Evolutionary conservation across 2,329 filamentous ascomycete species (phyloP).

Genomic region (Aspergillus niger): DNA sequence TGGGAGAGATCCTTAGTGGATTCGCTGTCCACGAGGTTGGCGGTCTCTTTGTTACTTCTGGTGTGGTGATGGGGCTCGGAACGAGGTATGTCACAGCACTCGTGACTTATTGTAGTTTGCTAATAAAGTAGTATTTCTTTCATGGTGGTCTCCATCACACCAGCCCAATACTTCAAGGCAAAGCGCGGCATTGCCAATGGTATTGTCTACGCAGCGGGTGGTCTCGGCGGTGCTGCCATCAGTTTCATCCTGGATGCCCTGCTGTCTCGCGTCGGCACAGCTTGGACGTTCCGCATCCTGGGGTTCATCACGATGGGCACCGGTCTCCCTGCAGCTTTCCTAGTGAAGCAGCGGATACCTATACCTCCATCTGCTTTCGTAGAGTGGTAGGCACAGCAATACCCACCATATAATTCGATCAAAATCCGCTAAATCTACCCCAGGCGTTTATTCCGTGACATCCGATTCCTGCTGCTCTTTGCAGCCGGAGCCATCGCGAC

Average conservation of each 20-base stretch:
- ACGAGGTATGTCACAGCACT: conserved; percentile 31
- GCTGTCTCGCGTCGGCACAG: conserved; percentile 39
- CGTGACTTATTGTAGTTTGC: not conserved
- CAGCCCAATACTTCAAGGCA: conserved; percentile 58
- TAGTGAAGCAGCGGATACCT: conserved; percentile 47
- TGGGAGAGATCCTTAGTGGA: conserved; percentile 52
- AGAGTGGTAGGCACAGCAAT: conserved; percentile 48
- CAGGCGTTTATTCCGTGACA: conserved; percentile 56
- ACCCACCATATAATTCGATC: too few species aligned
- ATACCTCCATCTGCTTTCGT: conserved; percentile 46
- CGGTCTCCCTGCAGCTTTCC: conserved; percentile 57
- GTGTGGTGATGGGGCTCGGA: conserved; percentile 52
- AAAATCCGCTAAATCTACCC: not conserved
- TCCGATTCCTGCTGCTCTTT: conserved; percentile 57
- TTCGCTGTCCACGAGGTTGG: conserved; percentile 50
- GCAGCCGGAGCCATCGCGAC: conserved; percentile 58
- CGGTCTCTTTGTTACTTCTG: conserved; percentile 53
- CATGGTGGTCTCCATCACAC: conserved; percentile 52
- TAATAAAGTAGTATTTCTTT: conserved; percentile 37
- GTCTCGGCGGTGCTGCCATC: conserved; percentile 58
- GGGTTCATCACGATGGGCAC: conserved; percentile 57
- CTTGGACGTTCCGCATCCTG: conserved; percentile 43
- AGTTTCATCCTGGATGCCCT: conserved; percentile 54
- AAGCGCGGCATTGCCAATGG: conserved; percentile 60
- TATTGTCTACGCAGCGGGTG: conserved; percentile 45